Evolutionary conservation across 176 grass and related monocot species (phyloP).

Genomic region (Typha latifolia): DNA sequence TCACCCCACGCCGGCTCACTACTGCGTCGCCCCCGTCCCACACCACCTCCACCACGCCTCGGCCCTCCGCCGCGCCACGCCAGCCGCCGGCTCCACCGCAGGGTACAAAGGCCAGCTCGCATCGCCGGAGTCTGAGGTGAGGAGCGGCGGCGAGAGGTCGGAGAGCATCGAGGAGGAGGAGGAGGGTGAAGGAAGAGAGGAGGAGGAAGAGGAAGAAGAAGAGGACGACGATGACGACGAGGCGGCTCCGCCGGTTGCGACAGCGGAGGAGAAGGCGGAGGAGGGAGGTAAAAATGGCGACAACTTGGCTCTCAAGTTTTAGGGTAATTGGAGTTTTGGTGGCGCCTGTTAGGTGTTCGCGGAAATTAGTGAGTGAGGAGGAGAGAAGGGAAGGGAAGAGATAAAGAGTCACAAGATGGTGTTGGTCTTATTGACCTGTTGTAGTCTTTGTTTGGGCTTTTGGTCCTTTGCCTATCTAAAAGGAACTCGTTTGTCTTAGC

Average conservation of each 20-base stretch:
- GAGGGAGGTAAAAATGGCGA: neutral
- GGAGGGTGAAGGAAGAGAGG: neutral
- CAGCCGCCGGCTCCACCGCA: too few relatives aligned
- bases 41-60: neutral
- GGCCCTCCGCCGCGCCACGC: neutral
- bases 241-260: neutral
- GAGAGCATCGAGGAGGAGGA: too few relatives aligned
- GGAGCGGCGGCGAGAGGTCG: constrained; percentile 3
- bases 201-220: neutral
- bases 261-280: neutral
- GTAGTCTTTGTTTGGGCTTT: too few relatives aligned
- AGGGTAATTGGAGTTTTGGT: neutral
- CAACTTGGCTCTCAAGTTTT: neutral
- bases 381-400: neutral
- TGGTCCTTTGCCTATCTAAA: too few relatives aligned
- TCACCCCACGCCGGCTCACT: neutral
- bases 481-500: too few relatives aligned
- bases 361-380: neutral
- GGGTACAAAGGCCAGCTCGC: neutral
- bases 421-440: too few relatives aligned
- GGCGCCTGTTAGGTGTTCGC: neutral
- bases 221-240: neutral
- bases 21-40: too few relatives aligned
- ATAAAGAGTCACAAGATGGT: neutral
- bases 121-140: neutral